phyloP scores from a whole-genome alignment of 176 grass and related monocot species.

The Ananas comosus region DNA sequence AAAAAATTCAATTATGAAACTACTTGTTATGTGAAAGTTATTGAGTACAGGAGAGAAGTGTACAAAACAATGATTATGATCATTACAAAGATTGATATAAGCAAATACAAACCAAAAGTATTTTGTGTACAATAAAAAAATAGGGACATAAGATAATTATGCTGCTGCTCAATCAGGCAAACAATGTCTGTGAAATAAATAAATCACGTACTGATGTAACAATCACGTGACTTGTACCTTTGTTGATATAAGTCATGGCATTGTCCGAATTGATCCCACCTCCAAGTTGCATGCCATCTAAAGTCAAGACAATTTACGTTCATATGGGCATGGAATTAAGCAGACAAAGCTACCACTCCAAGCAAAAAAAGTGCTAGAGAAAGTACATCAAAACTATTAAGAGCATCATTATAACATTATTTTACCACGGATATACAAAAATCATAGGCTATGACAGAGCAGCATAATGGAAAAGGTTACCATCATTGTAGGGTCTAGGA shows the following conservation, averaged over 20 bases:
- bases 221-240: slow-evolving; percentile 95
- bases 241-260: slow-evolving; percentile 55
- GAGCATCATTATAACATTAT: not conserved
- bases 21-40: not conserved
- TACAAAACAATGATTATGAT: not conserved
- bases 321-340: not conserved
- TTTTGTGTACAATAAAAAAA: not conserved
- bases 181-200: slow-evolving; percentile 1
- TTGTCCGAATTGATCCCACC: slow-evolving; percentile 91
- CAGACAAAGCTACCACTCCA: slow-evolving; percentile 1
- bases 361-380: not conserved
- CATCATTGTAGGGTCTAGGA: too few species aligned
- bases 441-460: not conserved
- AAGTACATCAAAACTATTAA: not conserved
- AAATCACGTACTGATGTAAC: slow-evolving; percentile 70
- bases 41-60: not conserved
- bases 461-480: too few species aligned
- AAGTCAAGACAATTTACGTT: slow-evolving; percentile 21
- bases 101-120: not conserved
- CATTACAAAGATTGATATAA: not conserved
- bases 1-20: too few species aligned
- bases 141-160: not conserved
- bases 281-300: slow-evolving; percentile 95
- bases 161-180: not conserved
- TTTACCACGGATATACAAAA: not conserved